Percentiles rank a stretch among this genome's conserved stretches.
phyloP scores from a whole-genome alignment of 164 flowering plant species.

The Pachysandra terminalis region DNA sequence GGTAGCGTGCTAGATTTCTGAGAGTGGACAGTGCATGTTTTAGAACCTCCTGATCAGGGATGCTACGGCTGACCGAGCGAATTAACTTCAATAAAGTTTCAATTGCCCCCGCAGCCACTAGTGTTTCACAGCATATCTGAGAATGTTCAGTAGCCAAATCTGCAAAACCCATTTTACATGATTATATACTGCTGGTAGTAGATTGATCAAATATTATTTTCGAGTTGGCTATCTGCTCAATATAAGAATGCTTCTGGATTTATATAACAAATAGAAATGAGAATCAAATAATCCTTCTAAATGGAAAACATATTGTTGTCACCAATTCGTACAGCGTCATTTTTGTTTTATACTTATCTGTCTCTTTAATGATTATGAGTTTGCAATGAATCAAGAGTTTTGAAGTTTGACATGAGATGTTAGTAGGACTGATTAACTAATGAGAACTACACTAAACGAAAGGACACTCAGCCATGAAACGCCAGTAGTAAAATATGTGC shows the following conservation, averaged over 20 bases:
- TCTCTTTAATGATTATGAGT: no score
- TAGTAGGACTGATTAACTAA: not conserved
- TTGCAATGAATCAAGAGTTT: no score
- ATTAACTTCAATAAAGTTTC: slow-evolving; percentile 58
- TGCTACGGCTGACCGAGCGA: slow-evolving; percentile 68
- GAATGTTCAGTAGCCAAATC: slow-evolving; percentile 79
- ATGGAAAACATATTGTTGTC: no score
- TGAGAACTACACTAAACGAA: not conserved
- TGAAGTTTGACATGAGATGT: not conserved
- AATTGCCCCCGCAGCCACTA: slow-evolving; percentile 80
- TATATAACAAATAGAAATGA: no score
- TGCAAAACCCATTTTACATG: slow-evolving; percentile 21
- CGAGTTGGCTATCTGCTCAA: not conserved
- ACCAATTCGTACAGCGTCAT: no score
- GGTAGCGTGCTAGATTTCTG: slow-evolving; percentile 69
- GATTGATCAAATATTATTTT: not conserved
- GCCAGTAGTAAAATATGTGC: no score
- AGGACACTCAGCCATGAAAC: not conserved
- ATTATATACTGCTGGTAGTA: not conserved
- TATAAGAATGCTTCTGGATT: not conserved
- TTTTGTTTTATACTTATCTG: no score
- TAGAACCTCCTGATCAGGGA: slow-evolving; percentile 77
- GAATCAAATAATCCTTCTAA: not conserved
- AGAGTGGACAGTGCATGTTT: slow-evolving; percentile 82
- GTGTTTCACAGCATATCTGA: slow-evolving; percentile 80